A percentile compares a stretch with the other conserved stretches of the same genome.
Evolutionary conservation across 805 yeast genomes (phyloP).

Genomic region (Teunomyces barrocoloradensis): DNA sequence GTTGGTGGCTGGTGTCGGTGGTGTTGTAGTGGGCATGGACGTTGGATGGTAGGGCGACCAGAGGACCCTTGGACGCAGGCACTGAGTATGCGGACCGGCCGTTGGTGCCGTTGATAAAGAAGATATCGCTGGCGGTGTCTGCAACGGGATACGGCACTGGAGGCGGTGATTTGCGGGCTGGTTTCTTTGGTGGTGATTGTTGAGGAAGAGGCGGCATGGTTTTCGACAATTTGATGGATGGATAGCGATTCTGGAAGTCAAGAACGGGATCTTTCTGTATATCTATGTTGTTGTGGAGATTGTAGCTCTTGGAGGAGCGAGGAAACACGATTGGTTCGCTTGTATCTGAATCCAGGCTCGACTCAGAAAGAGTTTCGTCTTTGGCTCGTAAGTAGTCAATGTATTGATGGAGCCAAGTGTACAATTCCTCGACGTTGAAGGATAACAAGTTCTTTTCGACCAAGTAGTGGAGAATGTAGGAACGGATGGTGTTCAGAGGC

Average conservation of each 20-base stretch:
- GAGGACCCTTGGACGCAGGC: neutral
- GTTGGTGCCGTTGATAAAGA: slow-evolving; percentile 3
- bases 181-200: neutral
- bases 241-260: slow-evolving; percentile 7
- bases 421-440: slow-evolving; percentile 35
- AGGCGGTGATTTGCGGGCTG: neutral
- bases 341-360: no score
- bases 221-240: slow-evolving; percentile 5
- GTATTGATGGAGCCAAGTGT: slow-evolving; percentile 39
- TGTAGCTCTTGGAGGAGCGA: slow-evolving; percentile 1
- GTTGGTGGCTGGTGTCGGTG: neutral
- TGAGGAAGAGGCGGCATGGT: slow-evolving; percentile 1
- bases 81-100: slow-evolving; percentile 1
- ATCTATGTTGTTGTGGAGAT: neutral
- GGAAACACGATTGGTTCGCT: neutral
- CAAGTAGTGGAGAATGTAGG: slow-evolving; percentile 28
- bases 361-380: slow-evolving; percentile 11
- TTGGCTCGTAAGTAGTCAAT: slow-evolving; percentile 33
- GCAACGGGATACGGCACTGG: neutral
- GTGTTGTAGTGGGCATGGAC: neutral
- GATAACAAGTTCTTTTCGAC: slow-evolving; percentile 25
- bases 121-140: neutral
- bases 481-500: slow-evolving; percentile 19
- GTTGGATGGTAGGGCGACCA: neutral
- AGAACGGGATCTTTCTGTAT: neutral